Evolutionary conservation across 148 eudicot genomes (phyloP).

Genomic region (Spergularia marina): DNA sequence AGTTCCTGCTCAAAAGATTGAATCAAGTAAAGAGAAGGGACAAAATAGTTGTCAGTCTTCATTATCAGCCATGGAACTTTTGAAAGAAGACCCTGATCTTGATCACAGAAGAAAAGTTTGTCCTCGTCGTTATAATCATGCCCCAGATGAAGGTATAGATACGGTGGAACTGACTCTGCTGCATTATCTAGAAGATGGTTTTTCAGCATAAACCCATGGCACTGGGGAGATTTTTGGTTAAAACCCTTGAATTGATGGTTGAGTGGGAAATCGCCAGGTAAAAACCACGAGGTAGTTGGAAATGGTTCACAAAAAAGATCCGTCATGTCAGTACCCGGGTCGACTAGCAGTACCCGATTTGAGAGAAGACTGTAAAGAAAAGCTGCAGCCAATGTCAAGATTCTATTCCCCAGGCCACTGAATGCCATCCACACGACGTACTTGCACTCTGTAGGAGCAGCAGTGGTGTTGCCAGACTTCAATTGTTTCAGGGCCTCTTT

Average conservation of each 20-base stretch:
- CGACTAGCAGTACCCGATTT: constrained; percentile 74
- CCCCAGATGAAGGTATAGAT: constrained; percentile 68
- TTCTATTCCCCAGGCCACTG: constrained; percentile 90
- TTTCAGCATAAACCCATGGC: constrained; percentile 68
- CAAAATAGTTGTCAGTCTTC: constrained; percentile 79
- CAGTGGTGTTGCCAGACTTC: constrained; percentile 24
- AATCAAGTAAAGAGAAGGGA: constrained; percentile 79
- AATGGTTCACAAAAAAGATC: constrained; percentile 96
- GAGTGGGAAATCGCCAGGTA: constrained; percentile 80
- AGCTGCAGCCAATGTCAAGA: constrained; percentile 73
- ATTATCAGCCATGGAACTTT: constrained; percentile 79
- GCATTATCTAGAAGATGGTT: constrained; percentile 37
- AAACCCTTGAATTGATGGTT: constrained; percentile 42
- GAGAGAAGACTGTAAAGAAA: constrained; percentile 88
- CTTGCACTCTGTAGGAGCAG: constrained; percentile 55
- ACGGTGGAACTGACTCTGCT: constrained; percentile 37
- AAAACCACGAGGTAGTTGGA: constrained; percentile 78
- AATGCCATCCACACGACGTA: constrained; percentile 88
- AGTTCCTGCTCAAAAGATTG: constrained; percentile 79
- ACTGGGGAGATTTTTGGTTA: constrained; percentile 44
- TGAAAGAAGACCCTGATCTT: constrained; percentile 55
- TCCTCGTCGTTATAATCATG: constrained; percentile 83
- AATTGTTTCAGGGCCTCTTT: constrained; percentile 53
- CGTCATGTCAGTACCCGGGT: constrained; percentile 68
- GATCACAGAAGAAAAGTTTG: constrained; percentile 89